Conservation (phyloP, 108 stramenopile genomes). For the Cyclotella kingstonii region DNA sequence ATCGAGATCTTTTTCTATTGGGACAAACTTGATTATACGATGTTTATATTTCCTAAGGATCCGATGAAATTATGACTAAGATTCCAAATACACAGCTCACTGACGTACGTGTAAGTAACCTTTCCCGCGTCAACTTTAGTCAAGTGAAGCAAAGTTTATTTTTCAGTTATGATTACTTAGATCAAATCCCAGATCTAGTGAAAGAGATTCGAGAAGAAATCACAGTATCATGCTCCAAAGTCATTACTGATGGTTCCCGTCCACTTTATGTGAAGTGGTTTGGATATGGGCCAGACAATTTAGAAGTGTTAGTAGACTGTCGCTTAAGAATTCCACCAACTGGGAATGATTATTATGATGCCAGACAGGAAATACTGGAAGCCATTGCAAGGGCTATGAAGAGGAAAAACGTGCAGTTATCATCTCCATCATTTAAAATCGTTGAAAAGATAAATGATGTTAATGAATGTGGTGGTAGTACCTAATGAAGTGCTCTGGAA, state of each 20-base stretch:
- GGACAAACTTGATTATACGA: background rate
- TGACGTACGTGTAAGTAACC: conserved; percentile 50
- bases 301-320: conserved; percentile 55
- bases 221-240: conserved; percentile 47
- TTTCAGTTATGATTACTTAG: conserved; percentile 56
- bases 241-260: conserved; percentile 56
- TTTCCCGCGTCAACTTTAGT: conserved; percentile 40
- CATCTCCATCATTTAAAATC: conserved; percentile 2
- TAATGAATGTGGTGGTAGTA: too few species aligned
- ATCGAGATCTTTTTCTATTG: background rate
- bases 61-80: conserved; percentile 50
- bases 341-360: conserved; percentile 49
- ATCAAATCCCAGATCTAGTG: conserved; percentile 51
- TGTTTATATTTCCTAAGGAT: background rate
- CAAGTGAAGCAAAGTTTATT: conserved; percentile 67
- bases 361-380: conserved; percentile 46
- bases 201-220: conserved; percentile 60
- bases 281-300: conserved; percentile 40
- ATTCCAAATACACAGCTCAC: conserved; percentile 64
- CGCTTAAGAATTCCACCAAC: conserved; percentile 44
- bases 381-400: conserved; percentile 58
- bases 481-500: too few species aligned
- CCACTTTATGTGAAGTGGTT: conserved; percentile 60
- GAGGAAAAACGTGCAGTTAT: conserved; percentile 42
- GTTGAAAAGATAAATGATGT: conserved; percentile 3